Evolutionary conservation across 306 rosid genomes (phyloP).

Genomic region (Cicer cuneatum): DNA sequence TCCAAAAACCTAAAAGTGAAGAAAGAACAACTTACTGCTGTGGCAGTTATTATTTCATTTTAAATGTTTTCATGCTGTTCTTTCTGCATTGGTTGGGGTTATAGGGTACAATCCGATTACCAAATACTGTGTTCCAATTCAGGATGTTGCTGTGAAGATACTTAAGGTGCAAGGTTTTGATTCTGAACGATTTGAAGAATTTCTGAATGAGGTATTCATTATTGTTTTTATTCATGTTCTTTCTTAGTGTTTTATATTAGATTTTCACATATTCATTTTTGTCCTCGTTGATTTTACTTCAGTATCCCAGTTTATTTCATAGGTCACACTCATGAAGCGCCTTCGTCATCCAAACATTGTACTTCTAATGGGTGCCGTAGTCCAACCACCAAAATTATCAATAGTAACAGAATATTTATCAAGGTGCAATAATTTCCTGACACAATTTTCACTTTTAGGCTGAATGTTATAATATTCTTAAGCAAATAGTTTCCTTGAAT

Average conservation of each 20-base stretch:
- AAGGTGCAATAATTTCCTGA: conserved; percentile 59
- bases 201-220: conserved; percentile 74
- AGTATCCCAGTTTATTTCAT: conserved; percentile 46
- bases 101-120: conserved; percentile 5
- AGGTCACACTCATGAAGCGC: conserved; percentile 92
- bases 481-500: conserved; percentile 45
- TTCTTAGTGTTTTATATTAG: conserved; percentile 11
- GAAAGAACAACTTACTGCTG: no score
- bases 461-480: conserved; percentile 33
- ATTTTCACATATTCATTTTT: not conserved
- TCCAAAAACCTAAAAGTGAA: no score
- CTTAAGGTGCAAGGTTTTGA: conserved; percentile 87
- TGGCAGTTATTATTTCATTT: not conserved
- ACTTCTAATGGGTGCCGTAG: conserved; percentile 95
- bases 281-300: conserved; percentile 33
- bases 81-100: conserved; percentile 13
- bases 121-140: conserved; percentile 43
- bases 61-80: conserved; percentile 36
- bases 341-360: conserved; percentile 95
- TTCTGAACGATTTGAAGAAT: conserved; percentile 72
- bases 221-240: conserved; percentile 12
- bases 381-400: conserved; percentile 86
- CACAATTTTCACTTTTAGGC: conserved; percentile 25
- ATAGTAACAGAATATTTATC: conserved; percentile 95
- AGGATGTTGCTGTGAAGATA: conserved; percentile 99